Evolutionary conservation across 2,329 filamentous ascomycete species (phyloP).

Genomic region (Colletotrichum paranaense): DNA sequence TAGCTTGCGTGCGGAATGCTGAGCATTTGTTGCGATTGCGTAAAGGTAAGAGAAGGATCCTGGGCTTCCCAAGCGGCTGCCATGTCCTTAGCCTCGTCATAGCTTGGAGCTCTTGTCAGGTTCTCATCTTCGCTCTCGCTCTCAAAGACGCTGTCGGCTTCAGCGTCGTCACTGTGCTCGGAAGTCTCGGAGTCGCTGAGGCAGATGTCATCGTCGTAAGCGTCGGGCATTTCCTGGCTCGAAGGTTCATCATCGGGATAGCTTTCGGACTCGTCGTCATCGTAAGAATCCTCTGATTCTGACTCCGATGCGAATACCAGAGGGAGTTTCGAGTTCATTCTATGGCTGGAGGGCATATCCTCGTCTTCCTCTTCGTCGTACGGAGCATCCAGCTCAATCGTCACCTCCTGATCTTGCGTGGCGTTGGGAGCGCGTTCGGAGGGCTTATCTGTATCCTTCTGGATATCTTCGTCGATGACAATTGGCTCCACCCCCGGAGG

Average conservation of each 20-base stretch:
- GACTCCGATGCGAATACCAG: background rate
- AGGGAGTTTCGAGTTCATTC: background rate
- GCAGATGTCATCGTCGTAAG: constrained; percentile 22
- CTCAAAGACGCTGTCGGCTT: constrained; percentile 28
- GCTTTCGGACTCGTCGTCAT: background rate
- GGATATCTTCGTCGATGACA: background rate
- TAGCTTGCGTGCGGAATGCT: background rate
- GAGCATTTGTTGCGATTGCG: background rate
- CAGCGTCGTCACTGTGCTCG: constrained; percentile 39
- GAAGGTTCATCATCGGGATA: constrained; percentile 12
- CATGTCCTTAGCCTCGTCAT: background rate
- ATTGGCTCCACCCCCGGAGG: background rate
- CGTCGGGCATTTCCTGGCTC: background rate
- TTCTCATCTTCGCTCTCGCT: background rate
- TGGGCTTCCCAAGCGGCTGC: background rate
- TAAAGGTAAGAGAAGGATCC: background rate
- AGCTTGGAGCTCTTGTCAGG: background rate
- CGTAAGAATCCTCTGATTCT: constrained; percentile 1
- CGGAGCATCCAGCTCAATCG: constrained; percentile 14
- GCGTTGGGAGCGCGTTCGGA: background rate
- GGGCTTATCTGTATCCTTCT: background rate
- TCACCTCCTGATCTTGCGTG: background rate
- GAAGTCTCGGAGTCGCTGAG: constrained; percentile 43
- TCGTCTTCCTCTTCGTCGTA: constrained; percentile 21
- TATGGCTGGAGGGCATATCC: background rate